Conservation (phyloP, 345 rosid genomes). For the Salix exigua region DNA sequence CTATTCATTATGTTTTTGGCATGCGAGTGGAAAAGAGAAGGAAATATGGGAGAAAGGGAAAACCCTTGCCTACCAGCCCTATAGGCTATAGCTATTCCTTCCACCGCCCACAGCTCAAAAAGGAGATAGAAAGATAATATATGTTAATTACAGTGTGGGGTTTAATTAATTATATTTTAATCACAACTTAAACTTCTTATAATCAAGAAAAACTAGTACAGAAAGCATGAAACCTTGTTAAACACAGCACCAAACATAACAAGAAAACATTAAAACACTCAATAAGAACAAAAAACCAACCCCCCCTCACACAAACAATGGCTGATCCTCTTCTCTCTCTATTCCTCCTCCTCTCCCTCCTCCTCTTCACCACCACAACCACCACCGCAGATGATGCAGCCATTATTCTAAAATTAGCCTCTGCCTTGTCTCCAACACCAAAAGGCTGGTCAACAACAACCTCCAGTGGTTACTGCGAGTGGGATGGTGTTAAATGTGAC, state of each 20-base stretch:
- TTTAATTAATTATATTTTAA: not conserved
- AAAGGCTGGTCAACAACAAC: constrained; percentile 49
- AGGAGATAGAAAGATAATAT: not conserved
- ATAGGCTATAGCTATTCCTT: too few species aligned
- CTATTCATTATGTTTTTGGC: not conserved
- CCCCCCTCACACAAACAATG: not conserved
- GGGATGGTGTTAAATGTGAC: constrained; percentile 59
- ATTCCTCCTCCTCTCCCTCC: constrained; percentile 14
- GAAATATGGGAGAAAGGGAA: not conserved
- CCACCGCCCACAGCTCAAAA: too few species aligned
- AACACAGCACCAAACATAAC: not conserved
- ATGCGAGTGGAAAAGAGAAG: not conserved
- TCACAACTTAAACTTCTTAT: not conserved
- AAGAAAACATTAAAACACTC: not conserved
- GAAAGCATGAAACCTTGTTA: not conserved
- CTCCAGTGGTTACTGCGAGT: constrained; percentile 38
- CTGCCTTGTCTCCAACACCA: constrained; percentile 47
- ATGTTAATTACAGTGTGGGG: too few species aligned
- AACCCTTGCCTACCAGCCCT: not conserved
- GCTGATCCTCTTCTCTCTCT: not conserved
- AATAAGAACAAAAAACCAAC: not conserved
- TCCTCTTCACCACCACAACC: constrained; percentile 18
- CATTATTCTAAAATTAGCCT: constrained; percentile 43
- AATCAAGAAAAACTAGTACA: not conserved
- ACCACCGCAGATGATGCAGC: constrained; percentile 49